Percentiles rank a stretch among this genome's conserved stretches.
These are phyloP conservation scores for Mycena rosella DNA, from an alignment of 768 basidiomycete genomes.

Conservation along the genomic window DNA sequence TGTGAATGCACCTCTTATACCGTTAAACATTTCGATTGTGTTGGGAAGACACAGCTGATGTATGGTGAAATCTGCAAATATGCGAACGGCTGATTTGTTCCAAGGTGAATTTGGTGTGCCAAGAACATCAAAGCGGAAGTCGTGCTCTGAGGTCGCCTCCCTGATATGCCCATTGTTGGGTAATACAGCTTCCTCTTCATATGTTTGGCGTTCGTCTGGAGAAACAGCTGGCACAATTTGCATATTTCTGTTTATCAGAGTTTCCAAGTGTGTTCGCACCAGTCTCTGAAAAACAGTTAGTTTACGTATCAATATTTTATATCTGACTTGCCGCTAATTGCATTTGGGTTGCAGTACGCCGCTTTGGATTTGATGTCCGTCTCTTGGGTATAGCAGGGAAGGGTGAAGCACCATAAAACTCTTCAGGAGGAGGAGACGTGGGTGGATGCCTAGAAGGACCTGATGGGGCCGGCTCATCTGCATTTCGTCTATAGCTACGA, in stretches of 20 bases:
- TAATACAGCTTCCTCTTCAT: neutral
- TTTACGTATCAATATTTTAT: too few species aligned
- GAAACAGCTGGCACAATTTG: neutral
- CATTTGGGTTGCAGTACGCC: neutral
- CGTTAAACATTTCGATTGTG: constrained; percentile 6
- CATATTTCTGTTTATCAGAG: neutral
- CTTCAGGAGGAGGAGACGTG: neutral
- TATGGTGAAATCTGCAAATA: constrained; percentile 19
- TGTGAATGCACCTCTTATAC: neutral
- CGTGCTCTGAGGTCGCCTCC: constrained; percentile 11
- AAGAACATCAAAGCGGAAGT: constrained; percentile 18
- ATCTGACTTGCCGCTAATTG: too few species aligned
- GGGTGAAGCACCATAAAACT: neutral
- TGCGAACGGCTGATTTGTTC: constrained; percentile 26
- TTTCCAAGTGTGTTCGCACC: neutral
- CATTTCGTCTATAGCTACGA: neutral
- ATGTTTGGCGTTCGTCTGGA: neutral
- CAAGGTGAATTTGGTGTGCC: neutral
- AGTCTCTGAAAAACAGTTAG: neutral
- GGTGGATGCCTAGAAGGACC: neutral
- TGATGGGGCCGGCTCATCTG: too few species aligned
- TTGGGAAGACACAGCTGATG: constrained; percentile 1
- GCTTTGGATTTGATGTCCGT: neutral
- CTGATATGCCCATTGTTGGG: neutral
- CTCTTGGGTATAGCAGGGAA: neutral